A percentile compares a stretch with the other conserved stretches of the same genome.
Conservation (phyloP, 116 monocot genomes). For the Papilionanthe hybrid region DNA sequence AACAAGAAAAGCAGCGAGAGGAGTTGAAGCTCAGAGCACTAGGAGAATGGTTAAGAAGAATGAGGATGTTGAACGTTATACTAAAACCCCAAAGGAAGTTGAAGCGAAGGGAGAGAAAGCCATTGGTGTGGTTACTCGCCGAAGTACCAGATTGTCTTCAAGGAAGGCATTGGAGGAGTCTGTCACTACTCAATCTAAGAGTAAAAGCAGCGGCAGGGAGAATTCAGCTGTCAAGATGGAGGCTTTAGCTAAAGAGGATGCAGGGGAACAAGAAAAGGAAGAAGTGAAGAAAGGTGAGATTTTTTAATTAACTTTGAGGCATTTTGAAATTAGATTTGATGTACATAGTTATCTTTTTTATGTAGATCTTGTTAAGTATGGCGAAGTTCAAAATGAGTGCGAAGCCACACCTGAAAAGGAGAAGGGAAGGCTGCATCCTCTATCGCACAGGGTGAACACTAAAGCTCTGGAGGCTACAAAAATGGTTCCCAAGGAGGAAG, state of each 20-base stretch:
- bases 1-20: neutral
- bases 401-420: too few relatives aligned
- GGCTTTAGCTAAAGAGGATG: slow-evolving; percentile 1
- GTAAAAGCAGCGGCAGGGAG: slow-evolving; percentile 9
- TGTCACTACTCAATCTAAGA: neutral
- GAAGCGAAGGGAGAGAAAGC: neutral
- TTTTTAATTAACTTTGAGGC: neutral
- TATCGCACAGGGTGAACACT: too few relatives aligned
- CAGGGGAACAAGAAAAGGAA: slow-evolving; percentile 2
- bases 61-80: neutral
- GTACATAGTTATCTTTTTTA: neutral
- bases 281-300: neutral
- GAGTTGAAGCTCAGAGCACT: neutral
- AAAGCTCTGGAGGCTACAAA: neutral
- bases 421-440: too few relatives aligned
- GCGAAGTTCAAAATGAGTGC: too few relatives aligned
- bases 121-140: neutral
- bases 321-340: neutral
- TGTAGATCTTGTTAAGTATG: neutral
- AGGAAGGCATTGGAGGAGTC: slow-evolving; percentile 10
- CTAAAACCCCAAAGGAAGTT: neutral
- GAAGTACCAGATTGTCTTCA: slow-evolving; percentile 12
- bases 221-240: slow-evolving; percentile 17
- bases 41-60: slow-evolving; percentile 2
- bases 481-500: neutral